Base-by-base conservation (phyloP, 2,329 filamentous ascomycete genomes). In the Xylaria sp. region DNA sequence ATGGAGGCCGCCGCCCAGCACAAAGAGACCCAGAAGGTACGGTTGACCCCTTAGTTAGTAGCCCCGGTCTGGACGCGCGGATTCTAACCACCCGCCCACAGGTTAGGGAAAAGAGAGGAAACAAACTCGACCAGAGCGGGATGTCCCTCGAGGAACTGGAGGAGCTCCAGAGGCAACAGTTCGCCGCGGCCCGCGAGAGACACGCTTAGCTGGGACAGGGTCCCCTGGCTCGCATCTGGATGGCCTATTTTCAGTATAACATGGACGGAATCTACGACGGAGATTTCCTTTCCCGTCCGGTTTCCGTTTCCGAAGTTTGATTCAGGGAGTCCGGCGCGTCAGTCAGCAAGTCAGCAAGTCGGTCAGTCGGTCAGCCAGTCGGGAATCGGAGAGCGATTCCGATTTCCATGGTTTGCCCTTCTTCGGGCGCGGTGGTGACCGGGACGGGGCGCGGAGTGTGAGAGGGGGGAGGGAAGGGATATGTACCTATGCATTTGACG, bases 71-170 rank as follows among this genome's bases (percentile, higher is more conserved):
- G 17, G 11, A 4, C 22, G 13, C 9, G 21, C 8, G 20, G 9
- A 48, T 54, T 48, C 62, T 63, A 52, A 65, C 48, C 4, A 13
- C 18, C 21, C 1, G n/a, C n/a, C n/a, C n/a, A n/a, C 68, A 96
- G 91, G 91, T 89, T 24, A 89, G 93, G 44, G 94, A 99, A 76
- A 96, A 96, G 81, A 96, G 97, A 75, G 89, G 92, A 61, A 96
- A 92, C 74, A 97, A 97, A 76, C 92, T 97, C 68, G 93, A 96
- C 66, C 89, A 94, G 71, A 96, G 92, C 70, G 93, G 93, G 49
- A 82, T 97, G 76, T 90, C 90, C 0, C 87, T 96, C 70, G 94
- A 97, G 65, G 90, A 99, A 72, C 81, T 99, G 44, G 85, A 94
- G 52, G 83, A 88, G 44, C 85, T 96, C 67, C 94, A 99, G 71